A percentile compares a stretch with the other conserved stretches of the same genome.
phyloP scores from a whole-genome alignment of 1,139 yeast genomes.

The Candida dubliniensis region DNA sequence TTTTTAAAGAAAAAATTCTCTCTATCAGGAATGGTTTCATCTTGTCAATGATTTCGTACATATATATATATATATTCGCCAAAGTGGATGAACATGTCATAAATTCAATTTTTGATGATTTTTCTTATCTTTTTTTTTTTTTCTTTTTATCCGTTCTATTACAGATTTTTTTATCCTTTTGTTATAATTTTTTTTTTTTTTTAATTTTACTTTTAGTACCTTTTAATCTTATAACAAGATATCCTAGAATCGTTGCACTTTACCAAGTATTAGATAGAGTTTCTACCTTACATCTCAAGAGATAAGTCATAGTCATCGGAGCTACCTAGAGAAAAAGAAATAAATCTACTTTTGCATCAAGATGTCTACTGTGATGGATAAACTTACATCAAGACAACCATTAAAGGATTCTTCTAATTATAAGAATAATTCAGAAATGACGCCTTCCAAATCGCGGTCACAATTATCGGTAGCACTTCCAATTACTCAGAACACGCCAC shows the following conservation, averaged over 20 bases:
- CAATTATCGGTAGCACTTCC: neutral
- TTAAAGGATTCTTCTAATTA: slow-evolving; percentile 9
- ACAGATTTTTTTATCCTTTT: no score
- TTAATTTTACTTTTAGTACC: no score
- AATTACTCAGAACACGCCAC: slow-evolving; percentile 27
- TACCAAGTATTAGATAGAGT: no score
- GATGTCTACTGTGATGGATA: slow-evolving; percentile 5
- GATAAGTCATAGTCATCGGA: no score
- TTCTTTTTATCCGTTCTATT: no score
- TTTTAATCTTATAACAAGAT: no score
- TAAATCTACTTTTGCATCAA: neutral
- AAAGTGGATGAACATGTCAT: neutral
- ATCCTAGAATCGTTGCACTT: no score
- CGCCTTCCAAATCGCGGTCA: slow-evolving; percentile 14
- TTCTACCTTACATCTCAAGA: neutral
- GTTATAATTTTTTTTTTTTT: no score
- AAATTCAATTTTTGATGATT: no score
- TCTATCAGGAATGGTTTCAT: neutral
- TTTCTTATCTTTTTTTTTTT: no score
- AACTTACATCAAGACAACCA: slow-evolving; percentile 5
- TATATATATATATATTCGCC: neutral
- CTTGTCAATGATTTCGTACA: neutral
- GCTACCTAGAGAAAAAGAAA: no score
- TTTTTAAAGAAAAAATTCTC: neutral
- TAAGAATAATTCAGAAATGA: slow-evolving; percentile 9